A percentile compares a stretch with the other conserved stretches of the same genome.
Evolutionary conservation across 345 rosid species (phyloP).

Genomic region (Moricandia moricandioides): DNA sequence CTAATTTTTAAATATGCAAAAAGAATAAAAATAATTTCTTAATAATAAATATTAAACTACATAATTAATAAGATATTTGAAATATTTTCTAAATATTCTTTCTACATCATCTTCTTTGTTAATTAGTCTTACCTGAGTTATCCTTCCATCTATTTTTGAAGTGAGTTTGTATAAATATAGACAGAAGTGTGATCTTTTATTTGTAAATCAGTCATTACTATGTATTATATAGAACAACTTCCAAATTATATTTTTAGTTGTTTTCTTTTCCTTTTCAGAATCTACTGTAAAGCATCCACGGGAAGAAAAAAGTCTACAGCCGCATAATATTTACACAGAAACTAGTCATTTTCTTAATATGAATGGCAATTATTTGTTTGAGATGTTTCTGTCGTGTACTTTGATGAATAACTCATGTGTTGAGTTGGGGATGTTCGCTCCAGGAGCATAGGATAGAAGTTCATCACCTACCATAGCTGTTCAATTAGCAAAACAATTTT

Average conservation of each 20-base stretch:
- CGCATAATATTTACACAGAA: not conserved
- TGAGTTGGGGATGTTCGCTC: not conserved
- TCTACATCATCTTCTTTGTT: too few relatives aligned
- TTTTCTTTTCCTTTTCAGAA: not conserved
- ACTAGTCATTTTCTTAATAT: not conserved
- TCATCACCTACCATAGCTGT: not conserved
- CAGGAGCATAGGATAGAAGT: not conserved
- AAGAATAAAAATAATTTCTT: too few relatives aligned
- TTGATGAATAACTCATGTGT: not conserved
- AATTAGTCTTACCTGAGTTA: too few relatives aligned
- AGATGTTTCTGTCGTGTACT: not conserved
- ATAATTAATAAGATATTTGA: too few relatives aligned
- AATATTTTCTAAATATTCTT: too few relatives aligned
- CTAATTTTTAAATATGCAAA: too few relatives aligned
- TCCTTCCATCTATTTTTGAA: not conserved
- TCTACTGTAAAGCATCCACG: not conserved
- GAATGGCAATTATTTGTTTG: not conserved
- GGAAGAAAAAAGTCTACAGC: not conserved
- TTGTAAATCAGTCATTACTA: not conserved
- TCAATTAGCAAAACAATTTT: too few relatives aligned
- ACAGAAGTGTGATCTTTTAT: not conserved
- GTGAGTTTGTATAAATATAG: not conserved
- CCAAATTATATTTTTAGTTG: not conserved
- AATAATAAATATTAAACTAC: too few relatives aligned
- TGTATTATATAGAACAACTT: not conserved